phyloP scores from a whole-genome alignment of 2,329 filamentous ascomycete genomes.

The Ambrosiella xylebori region DNA sequence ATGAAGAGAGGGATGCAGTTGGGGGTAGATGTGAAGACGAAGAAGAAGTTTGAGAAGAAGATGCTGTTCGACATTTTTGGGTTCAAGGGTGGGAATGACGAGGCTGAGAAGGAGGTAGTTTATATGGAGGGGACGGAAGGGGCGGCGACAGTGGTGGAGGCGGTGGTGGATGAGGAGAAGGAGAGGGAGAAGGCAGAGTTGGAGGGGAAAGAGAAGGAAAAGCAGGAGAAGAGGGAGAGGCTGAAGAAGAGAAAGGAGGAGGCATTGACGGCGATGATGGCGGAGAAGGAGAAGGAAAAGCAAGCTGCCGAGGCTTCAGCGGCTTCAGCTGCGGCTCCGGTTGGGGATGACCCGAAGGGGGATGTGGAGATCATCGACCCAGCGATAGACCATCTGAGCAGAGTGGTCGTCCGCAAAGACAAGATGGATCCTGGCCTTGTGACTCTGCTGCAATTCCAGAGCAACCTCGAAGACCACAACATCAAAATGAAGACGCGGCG shows the following conservation, averaged over 20 bases:
- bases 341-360: slow-evolving; percentile 20
- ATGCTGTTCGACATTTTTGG: slow-evolving; percentile 76
- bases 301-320: slow-evolving; percentile 14
- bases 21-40: slow-evolving; percentile 73
- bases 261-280: not conserved
- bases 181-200: slow-evolving; percentile 2
- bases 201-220: not conserved
- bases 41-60: slow-evolving; percentile 74
- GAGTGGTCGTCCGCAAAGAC: slow-evolving; percentile 16
- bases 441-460: slow-evolving; percentile 21
- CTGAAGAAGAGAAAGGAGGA: not conserved
- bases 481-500: slow-evolving; percentile 28
- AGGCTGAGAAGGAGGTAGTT: slow-evolving; percentile 19
- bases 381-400: slow-evolving; percentile 15
- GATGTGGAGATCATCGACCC: slow-evolving; percentile 49
- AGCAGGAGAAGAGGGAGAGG: not conserved
- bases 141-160: not conserved
- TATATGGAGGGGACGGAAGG: slow-evolving; percentile 16
- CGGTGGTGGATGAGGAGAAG: not conserved
- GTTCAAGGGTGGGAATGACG: slow-evolving; percentile 33
- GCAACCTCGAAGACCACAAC: slow-evolving; percentile 18
- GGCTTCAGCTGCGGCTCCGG: slow-evolving; percentile 13
- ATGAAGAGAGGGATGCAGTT: slow-evolving; percentile 82
- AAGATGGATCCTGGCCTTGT: slow-evolving; percentile 40
- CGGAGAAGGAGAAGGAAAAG: not conserved